phyloP scores from a whole-genome alignment of 129 eudicot genomes.

The Calendula officinalis region DNA sequence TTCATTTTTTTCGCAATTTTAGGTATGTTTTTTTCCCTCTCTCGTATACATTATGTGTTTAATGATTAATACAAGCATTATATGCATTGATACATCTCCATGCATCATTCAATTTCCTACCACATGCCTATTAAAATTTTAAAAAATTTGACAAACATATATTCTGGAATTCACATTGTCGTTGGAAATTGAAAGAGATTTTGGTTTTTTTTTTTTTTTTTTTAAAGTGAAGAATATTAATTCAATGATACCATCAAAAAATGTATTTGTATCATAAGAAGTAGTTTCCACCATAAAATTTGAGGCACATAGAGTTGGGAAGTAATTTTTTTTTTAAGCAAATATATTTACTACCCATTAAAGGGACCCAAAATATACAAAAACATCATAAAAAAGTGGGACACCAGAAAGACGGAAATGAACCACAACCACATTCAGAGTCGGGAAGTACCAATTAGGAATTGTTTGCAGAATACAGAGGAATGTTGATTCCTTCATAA shows the following conservation, averaged over 20 bases:
- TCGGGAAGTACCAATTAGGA: no score
- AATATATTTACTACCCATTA: no score
- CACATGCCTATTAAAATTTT: no score
- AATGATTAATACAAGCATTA: background rate
- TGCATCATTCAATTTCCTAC: background rate
- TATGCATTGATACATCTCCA: conserved; percentile 4
- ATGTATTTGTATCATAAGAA: background rate
- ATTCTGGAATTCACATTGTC: conserved; percentile 6
- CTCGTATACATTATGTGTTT: background rate
- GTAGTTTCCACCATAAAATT: background rate
- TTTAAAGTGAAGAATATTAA: background rate
- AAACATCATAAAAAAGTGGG: no score
- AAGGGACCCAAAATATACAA: no score
- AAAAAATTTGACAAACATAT: no score
- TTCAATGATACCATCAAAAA: background rate
- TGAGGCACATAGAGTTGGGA: background rate
- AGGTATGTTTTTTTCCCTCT: background rate
- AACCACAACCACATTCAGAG: no score
- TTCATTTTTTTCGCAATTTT: background rate
- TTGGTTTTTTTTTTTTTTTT: background rate
- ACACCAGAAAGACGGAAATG: no score
- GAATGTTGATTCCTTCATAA: no score
- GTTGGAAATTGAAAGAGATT: background rate
- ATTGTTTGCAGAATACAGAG: no score
- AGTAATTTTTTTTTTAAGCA: no score